These are phyloP conservation scores for Beauveria bassiana DNA, from an alignment of 2,329 filamentous ascomycete species.

Conservation along the genomic window DNA sequence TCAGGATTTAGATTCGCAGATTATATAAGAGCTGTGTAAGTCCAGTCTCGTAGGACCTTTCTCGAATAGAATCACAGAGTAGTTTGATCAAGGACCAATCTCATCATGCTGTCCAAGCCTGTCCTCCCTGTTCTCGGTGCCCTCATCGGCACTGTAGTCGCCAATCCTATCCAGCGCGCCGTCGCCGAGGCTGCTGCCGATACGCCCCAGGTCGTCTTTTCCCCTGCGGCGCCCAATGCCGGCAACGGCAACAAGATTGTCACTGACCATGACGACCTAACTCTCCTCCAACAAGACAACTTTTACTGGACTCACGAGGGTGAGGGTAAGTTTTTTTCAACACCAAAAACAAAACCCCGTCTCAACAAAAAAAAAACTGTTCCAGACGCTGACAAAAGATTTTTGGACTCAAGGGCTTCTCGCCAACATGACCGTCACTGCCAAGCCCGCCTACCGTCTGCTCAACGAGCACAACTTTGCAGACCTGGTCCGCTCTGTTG, in stretches of 20 bases:
- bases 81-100: not conserved
- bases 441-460: slow-evolving; percentile 7
- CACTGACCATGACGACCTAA: not conserved
- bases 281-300: slow-evolving; percentile 7
- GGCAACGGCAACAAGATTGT: not conserved
- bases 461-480: slow-evolving; percentile 10
- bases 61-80: not conserved
- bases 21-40: slow-evolving; percentile 4
- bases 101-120: slow-evolving; percentile 10
- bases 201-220: slow-evolving; percentile 6
- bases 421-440: slow-evolving; percentile 12
- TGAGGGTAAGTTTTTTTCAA: not conserved
- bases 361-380: not conserved
- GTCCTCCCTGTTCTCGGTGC: slow-evolving; percentile 5
- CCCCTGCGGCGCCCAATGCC: not conserved
- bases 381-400: not conserved
- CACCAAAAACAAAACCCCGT: no score
- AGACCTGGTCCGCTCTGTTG: slow-evolving; percentile 7
- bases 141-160: not conserved
- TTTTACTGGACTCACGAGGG: slow-evolving; percentile 8
- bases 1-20: not conserved
- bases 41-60: not conserved
- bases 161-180: slow-evolving; percentile 10
- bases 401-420: not conserved
- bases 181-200: slow-evolving; percentile 6